Base-by-base conservation (phyloP, 352 stramenopile species). In the Globisporangium spiculum region DNA sequence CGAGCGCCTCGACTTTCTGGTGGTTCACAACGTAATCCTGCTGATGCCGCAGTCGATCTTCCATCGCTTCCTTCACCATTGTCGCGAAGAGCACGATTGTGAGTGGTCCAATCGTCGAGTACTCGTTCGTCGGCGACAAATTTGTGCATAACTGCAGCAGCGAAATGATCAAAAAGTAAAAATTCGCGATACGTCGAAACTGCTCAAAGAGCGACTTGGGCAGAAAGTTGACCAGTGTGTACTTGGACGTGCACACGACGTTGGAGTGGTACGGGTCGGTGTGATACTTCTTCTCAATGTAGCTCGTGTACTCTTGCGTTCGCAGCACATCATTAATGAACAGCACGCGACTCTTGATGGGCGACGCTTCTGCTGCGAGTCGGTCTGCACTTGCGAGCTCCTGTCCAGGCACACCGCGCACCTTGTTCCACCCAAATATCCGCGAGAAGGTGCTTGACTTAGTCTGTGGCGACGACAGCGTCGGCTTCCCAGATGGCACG, bases 111-210 rank as follows among this genome's bases (percentile, higher is more conserved):
- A 97, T 79, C 0, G 90, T 97, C 60, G 90, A 94, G 74, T 94
- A 96, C 65, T 93, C 82, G 66, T 94, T 96, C 34, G 89, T 96
- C 6, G 90, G 90, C 22, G 88, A 96, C 53, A 96, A 66, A 32
- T 92, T 79, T 22, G 94, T 98, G 30, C 94, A 83, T 9, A 98
- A 77, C 81, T 99, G 98, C 44, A 99, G 84, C 30, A 97, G 69
- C 8, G 94, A 98, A 55, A 99, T 97, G 71, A 97, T 81, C 26
- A 98, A 78, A 67, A 99, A 99, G 79, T 99, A 99, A 66, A 98
- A 91, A 70, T 99, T 99, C 8, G 93, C 96, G 68, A 98, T 89
- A 41, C 94, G 86, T 36, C 96, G 90, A 78, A 99, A 99, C 79
- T 99, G 97, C 70, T 98, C 93, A 38, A 96, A 90, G 57, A 98